phyloP scores from a whole-genome alignment of 805 yeast genomes.

The Barnettozyma populi region DNA sequence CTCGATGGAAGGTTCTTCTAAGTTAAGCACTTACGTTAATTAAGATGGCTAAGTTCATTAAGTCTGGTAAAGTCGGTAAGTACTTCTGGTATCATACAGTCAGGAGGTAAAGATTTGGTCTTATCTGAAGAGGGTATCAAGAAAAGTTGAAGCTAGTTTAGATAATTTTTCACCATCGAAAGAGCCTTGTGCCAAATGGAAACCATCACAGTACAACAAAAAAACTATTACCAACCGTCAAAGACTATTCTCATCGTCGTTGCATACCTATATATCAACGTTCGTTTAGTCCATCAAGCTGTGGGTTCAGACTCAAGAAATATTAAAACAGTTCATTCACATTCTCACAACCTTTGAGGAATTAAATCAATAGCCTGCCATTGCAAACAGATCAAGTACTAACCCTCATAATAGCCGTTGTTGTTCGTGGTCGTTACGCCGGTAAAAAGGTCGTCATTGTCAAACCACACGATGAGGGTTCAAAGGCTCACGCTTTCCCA shows the following conservation, averaged over 20 bases:
- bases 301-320: no score
- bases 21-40: constrained; percentile 4
- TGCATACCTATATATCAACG: no score
- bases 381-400: constrained; percentile 1
- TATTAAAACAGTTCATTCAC: no score
- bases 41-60: constrained; percentile 96
- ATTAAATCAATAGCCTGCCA: background rate
- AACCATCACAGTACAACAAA: background rate
- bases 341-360: background rate
- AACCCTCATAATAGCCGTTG: constrained; percentile 51
- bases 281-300: background rate
- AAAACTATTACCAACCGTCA: background rate
- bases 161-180: background rate
- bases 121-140: background rate
- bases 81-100: constrained; percentile 24
- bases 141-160: background rate
- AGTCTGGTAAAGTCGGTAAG: constrained; percentile 94
- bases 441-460: constrained; percentile 99
- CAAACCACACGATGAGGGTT: constrained; percentile 97
- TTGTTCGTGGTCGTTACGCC: constrained; percentile 99
- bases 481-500: constrained; percentile 98
- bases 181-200: background rate
- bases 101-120: background rate
- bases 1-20: constrained; percentile 1
- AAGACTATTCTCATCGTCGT: background rate